Base-by-base conservation (phyloP, 2,329 filamentous ascomycete genomes). In the Moelleriella libera region DNA sequence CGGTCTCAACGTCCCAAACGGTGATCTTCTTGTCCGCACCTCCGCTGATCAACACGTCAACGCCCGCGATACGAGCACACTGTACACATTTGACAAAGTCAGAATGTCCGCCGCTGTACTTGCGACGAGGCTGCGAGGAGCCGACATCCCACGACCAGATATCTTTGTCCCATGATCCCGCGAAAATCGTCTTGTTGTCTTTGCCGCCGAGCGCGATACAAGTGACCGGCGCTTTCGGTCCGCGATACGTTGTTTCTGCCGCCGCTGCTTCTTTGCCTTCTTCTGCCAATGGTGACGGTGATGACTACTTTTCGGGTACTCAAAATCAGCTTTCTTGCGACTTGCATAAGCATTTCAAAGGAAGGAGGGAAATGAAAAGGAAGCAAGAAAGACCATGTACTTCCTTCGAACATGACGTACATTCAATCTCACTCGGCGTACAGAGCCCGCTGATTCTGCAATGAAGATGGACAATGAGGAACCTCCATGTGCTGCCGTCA, bases 91-190 rank as follows among this genome's bases (percentile, higher is more conserved):
- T 96, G 57, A 98, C 85, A 60, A 98, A 98, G 66, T 98, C 92
- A 2, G 76, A 72, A 63, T 97, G 90, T 5, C 88, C 88, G 49
- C 88, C 88, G 49, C 75, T 74, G 55, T 82, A 88, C 52, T 72
- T 80, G 51, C 68, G 73, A n/a, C 68, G 70, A 1, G 69, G 65
- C 31, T 69, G 62, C 42, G 69, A 71, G 4, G 78, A 78, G 14
- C 72, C 68, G 32, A 83, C 68, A 56, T 85, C 74, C 85, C 88
- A 96, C 32, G 83, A 85, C 82, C 88, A 95, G 49, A 97, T 76
- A 21, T 79, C 75, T 67, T 94, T 95, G 67, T 98, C 90, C 92
- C 92, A 98, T 50, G 83, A 92, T 34, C 89, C 90, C 29, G 88
- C 88, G 63, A 88, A 96, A 9, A 96, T 60, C 1, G 74, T 83